Evolutionary conservation across 768 basidiomycete species (phyloP), one percentile per base, ranked within the genome.

Genomic region (Rhodotorula paludigena): DNA sequence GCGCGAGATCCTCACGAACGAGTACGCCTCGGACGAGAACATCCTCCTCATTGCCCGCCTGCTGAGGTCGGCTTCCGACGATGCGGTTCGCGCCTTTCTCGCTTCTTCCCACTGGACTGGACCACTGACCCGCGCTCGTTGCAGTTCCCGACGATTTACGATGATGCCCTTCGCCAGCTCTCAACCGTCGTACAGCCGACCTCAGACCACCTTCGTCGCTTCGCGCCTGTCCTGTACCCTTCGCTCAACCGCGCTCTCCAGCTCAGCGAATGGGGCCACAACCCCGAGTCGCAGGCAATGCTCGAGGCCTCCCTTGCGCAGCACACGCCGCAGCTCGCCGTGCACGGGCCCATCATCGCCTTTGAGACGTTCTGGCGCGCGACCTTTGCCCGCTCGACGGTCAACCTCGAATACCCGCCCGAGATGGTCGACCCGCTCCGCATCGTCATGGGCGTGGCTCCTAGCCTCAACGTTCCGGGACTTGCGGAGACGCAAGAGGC

Each of bases 361-460:
- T 67, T 71, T 36, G 25, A 41, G 35, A 35, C 38, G 15, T 71
- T 67, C 45, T 71, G 66, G 66, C 32, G 38, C 1, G 57, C 33
- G 16, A 61, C 66, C n/a, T 71, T 57, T 32, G 60, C 42, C 21
- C 39, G 10, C 2, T 23, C 54, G 20, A 7, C 5, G 32, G 20
- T 35, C 15, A 33, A 54, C 7, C 45, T 58, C 23, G 39, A 63
- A 9, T 25, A 45, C 35, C 45, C 57, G 20, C 11, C 23, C 36
- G 64, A 56, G 1, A 15, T 71, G 15, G 57, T 44, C 42, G 57
- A 63, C 23, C 23, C 30, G 23, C 28, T 71, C 20, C 9, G n/a
- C 5, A 23, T 70, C 32, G n/a, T 70, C 42, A 20, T 28, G 21
- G 32, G 4, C 0, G 25, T 62, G 36, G 30, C 57, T n/a, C n/a